Evolutionary conservation across 108 stramenopile species (phyloP).

Genomic region (Schizochytrium sp.): DNA sequence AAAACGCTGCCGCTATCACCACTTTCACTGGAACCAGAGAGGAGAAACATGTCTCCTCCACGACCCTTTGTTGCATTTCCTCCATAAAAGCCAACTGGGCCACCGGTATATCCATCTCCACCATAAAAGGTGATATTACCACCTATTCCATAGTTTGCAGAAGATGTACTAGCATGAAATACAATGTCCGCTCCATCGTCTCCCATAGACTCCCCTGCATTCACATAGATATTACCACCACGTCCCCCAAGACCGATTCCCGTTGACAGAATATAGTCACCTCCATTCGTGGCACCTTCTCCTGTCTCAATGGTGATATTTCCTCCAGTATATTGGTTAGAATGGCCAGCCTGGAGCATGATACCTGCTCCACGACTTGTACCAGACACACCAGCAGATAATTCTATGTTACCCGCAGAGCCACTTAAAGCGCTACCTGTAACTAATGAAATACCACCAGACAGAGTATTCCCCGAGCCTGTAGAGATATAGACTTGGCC

Average conservation of each 20-base stretch:
- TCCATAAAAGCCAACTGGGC: not conserved
- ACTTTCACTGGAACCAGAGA: not conserved
- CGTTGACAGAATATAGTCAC: not conserved
- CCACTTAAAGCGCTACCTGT: not conserved
- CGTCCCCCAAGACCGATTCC: constrained; percentile 40
- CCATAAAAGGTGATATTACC: constrained; percentile 14
- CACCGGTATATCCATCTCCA: constrained; percentile 6
- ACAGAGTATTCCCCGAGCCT: not conserved
- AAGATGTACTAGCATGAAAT: not conserved
- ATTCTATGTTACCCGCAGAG: not conserved
- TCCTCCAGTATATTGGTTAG: not conserved
- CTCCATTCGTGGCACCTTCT: constrained; percentile 24
- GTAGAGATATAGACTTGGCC: not conserved
- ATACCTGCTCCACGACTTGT: not conserved
- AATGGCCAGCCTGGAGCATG: not conserved
- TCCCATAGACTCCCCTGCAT: not conserved
- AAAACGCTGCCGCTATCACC: not conserved
- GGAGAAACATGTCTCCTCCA: constrained; percentile 21
- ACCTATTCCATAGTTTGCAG: not conserved
- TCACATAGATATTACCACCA: not conserved
- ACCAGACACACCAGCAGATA: not conserved
- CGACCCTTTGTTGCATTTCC: constrained; percentile 25
- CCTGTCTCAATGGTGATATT: not conserved
- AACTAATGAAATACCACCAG: not conserved
- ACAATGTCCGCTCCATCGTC: constrained; percentile 8